Conservation (phyloP, 1,284 basidiomycete genomes). For the Psilocybe mexicana region DNA sequence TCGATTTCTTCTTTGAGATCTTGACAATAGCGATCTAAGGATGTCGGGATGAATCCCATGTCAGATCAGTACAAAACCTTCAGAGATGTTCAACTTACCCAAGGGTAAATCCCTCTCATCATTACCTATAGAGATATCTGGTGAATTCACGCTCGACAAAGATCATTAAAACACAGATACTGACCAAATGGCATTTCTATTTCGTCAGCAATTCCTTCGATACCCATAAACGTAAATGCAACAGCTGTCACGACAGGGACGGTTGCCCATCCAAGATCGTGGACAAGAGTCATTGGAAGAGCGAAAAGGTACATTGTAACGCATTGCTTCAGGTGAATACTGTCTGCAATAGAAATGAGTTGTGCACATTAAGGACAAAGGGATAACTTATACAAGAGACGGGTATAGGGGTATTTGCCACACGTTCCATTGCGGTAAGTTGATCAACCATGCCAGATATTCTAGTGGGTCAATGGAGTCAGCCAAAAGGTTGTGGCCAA, state of each 20-base stretch:
- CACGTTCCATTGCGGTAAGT: slow-evolving; percentile 81
- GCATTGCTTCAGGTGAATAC: slow-evolving; percentile 92
- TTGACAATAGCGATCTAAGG: slow-evolving; percentile 74
- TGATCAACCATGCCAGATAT: slow-evolving; percentile 82
- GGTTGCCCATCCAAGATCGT: slow-evolving; percentile 78
- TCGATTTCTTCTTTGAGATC: slow-evolving; percentile 84
- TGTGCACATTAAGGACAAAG: neutral
- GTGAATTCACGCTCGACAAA: neutral
- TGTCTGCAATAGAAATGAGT: slow-evolving; percentile 42
- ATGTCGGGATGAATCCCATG: neutral
- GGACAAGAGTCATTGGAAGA: slow-evolving; percentile 80
- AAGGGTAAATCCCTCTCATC: slow-evolving; percentile 70
- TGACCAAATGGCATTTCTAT: slow-evolving; percentile 88
- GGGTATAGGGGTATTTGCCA: slow-evolving; percentile 83
- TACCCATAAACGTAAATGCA: slow-evolving; percentile 89
- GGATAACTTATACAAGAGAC: slow-evolving; percentile 55
- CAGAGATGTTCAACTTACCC: slow-evolving; percentile 39
- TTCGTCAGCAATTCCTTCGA: slow-evolving; percentile 91
- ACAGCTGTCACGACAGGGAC: slow-evolving; percentile 83
- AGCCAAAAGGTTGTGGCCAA: neutral
- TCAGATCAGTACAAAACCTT: neutral
- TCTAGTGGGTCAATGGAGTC: slow-evolving; percentile 36
- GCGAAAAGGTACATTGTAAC: slow-evolving; percentile 88
- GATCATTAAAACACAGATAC: slow-evolving; percentile 19
- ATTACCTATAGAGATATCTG: slow-evolving; percentile 40